Base-by-base conservation (phyloP, 2,329 filamentous ascomycete genomes). In the Colletotrichum sublineola region DNA sequence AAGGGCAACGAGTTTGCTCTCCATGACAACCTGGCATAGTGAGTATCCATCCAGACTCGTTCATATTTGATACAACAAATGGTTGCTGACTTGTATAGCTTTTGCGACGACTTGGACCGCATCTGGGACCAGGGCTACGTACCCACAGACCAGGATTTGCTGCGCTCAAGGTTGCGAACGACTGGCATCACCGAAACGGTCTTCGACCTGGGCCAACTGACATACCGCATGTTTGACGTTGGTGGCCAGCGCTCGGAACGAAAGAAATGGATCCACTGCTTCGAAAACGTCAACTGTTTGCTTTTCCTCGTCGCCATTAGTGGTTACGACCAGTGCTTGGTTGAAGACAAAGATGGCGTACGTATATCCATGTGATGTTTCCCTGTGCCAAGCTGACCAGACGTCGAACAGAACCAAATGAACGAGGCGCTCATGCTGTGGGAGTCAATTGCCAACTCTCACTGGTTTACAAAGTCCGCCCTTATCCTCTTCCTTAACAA, bases 181-280 rank as follows among this genome's bases (percentile, higher is more conserved):
- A 98, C 96, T 3, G 96, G 96, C 77, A 98, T 98, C 77, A 98
- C 94, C 63, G 96, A 98, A 82, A 97, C 95, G 2, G 89, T 96
- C 74, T 98, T 98, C 82, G 94, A 97, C 81, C 88, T 97, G 18
- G 95, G 95, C 73, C 92, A 96, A 79, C 89, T 98, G 77, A 97
- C 95, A 75, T 98, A 98, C 84, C 93, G 95, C 78, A 98, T 98
- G 95, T 97, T 97, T 82, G 95, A 97, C 79, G 95, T 97, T 58
- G 95, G 95, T 80, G 95, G 95, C 70, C 95, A 97, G 81, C 88
- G 95, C 77, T 97, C 95, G 38, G 95, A 97, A 83, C 92, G 95
- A 74, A 97, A 97, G 88, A 97, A 97, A 86, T 97, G 95, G 95
- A 97, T 97, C 75, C 95, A 97, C 81, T 96, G 95, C 80, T 97